A percentile compares a stretch with the other conserved stretches of the same genome.
Conservation (phyloP, 305 asterid species). For the Andrographis paniculata region DNA sequence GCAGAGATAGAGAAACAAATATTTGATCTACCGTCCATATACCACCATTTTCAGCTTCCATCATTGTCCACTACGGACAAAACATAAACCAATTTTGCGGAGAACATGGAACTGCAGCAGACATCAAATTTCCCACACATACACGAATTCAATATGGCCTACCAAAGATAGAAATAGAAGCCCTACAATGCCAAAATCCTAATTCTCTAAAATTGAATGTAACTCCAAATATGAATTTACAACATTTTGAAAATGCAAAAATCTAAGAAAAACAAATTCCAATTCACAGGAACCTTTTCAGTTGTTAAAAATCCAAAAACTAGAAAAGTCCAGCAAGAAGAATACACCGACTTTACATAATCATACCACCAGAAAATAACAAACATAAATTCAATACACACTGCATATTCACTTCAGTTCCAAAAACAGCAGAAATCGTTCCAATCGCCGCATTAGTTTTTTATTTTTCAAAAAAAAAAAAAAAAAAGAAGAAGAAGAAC, state of each 20-base stretch:
- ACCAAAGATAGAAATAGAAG: not conserved
- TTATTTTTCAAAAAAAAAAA: not conserved
- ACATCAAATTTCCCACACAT: not conserved
- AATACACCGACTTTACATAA: not conserved
- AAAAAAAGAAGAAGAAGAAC: no score
- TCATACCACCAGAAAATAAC: not conserved
- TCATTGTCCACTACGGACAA: conserved; percentile 1
- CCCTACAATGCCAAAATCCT: not conserved
- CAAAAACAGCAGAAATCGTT: not conserved
- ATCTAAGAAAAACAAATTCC: not conserved
- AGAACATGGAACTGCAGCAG: not conserved
- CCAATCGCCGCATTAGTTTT: not conserved
- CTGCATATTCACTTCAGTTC: not conserved
- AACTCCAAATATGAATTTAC: not conserved
- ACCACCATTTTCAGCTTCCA: not conserved
- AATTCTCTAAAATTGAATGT: not conserved
- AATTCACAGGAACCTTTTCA: not conserved
- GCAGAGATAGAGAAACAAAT: not conserved
- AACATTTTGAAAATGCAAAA: not conserved
- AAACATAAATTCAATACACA: not conserved
- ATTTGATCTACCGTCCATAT: not conserved
- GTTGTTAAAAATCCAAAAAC: not conserved
- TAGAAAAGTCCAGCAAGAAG: not conserved
- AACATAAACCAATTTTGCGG: not conserved
- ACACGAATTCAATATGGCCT: not conserved